Base-by-base conservation (phyloP, 805 yeast species). In the Hanseniaspora thailandica region DNA sequence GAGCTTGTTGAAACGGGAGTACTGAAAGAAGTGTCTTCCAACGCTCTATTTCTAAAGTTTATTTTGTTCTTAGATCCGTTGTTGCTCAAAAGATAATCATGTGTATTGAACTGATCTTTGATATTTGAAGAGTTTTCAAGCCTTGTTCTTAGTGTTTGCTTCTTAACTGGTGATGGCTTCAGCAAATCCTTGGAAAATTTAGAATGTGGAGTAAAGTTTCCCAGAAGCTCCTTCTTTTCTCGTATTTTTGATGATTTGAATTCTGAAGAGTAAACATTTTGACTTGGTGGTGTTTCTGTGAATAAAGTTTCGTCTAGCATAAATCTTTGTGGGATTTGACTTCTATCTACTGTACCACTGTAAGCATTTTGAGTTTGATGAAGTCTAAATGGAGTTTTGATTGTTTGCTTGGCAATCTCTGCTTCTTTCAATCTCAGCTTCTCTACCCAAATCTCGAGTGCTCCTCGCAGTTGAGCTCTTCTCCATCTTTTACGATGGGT, bases 401-500 rank as follows among this genome's bases (percentile, higher is more conserved):
- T 19, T 10, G 22, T 10, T n/a, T 26, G 22, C 17, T 20, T 28
- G 5, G 19, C 23, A 3, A 5, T 19, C 5, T 31, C 23, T 5
- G 8, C 10, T 5, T 30, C 31, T 9, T 28, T 30, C 8, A 30
- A 17, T 19, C n/a, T 30, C 9, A n/a, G 34, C 17, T 43, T 43
- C 25, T 41, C 36, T 19, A 20, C 9, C 53, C 53, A 49, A 13
- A 49, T 12, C 17, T 31, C 31, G 10, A 49, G 9, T 2, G 35
- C 38, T 5, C 53, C 53, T 41, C 53, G 13, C 9, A 34, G 12
- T 19, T 49, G 41, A 5, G 53, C 53, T 41, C 53, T 41, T 34
- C 22, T 34, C 53, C 53, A 49, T 33, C 53, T 41, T 31, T 49
- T 30, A 5, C 25, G 19, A 41, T 49, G 53, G 0, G 53, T 49